Conservation (phyloP, 768 basidiomycete genomes). For the Paxillus rubicundulus region DNA sequence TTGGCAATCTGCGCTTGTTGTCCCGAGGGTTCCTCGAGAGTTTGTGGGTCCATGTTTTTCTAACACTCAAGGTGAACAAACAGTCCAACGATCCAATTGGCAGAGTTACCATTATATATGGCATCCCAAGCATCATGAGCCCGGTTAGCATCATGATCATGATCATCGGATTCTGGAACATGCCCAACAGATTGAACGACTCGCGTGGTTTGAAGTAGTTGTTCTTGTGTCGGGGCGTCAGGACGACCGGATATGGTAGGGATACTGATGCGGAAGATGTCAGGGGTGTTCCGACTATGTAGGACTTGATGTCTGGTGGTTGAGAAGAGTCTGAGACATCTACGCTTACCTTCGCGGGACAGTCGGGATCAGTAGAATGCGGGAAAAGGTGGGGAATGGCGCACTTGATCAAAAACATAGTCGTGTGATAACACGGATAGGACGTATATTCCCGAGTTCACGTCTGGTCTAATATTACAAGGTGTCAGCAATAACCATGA, state of each 20-base stretch:
- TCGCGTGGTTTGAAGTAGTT: conserved; percentile 67
- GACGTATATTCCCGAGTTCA: conserved; percentile 66
- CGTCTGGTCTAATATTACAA: conserved; percentile 50
- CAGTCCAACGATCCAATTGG: not conserved
- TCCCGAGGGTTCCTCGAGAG: conserved; percentile 60
- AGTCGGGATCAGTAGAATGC: conserved; percentile 6
- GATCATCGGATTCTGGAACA: conserved; percentile 86
- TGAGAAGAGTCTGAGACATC: conserved; percentile 51
- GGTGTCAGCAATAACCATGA: conserved; percentile 8
- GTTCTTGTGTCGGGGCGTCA: conserved; percentile 55
- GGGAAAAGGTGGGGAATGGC: conserved; percentile 4
- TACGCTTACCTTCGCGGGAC: conserved; percentile 55
- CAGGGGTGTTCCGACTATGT: conserved; percentile 67
- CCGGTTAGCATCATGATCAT: conserved; percentile 70
- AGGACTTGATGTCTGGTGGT: conserved; percentile 55
- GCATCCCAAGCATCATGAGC: conserved; percentile 66
- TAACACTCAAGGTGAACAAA: conserved; percentile 27
- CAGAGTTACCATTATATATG: conserved; percentile 65
- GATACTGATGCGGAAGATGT: conserved; percentile 52
- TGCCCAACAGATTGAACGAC: conserved; percentile 69
- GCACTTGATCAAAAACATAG: conserved; percentile 68
- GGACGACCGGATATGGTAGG: conserved; percentile 59
- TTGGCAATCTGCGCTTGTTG: conserved; percentile 56
- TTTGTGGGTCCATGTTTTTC: conserved; percentile 77
- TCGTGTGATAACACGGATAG: conserved; percentile 68